phyloP scores from a whole-genome alignment of 2,329 filamentous ascomycete genomes.

The Scolecobasidium constrictum region DNA sequence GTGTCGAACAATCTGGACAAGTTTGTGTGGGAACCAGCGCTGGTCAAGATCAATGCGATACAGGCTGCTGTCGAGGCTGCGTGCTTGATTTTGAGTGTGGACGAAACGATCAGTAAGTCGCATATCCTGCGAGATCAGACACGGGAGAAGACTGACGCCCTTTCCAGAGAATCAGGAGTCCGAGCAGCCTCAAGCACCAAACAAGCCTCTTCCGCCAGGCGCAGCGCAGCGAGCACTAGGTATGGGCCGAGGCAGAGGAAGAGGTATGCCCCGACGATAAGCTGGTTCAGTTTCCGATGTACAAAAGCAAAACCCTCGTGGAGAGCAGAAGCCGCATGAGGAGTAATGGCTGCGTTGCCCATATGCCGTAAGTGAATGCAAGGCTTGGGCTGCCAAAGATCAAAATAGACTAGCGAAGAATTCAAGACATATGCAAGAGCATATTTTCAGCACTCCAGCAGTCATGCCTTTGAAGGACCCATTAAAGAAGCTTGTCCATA shows the following conservation, averaged over 20 bases:
- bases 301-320: no score
- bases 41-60: conserved; percentile 95
- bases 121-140: not conserved
- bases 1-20: conserved; percentile 88
- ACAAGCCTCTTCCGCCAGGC: conserved; percentile 47
- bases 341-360: no score
- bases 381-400: no score
- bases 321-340: no score
- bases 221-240: conserved; percentile 76
- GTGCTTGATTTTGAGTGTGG: conserved; percentile 89
- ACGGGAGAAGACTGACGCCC: conserved; percentile 16
- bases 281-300: no score
- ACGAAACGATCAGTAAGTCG: conserved; percentile 80
- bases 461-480: no score
- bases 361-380: no score
- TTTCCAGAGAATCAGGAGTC: conserved; percentile 77
- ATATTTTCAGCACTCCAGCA: no score
- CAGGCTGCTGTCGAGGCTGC: conserved; percentile 92
- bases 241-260: conserved; percentile 54
- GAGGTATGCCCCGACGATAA: conserved; percentile 79
- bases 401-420: no score
- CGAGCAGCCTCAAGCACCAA: conserved; percentile 68
- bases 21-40: conserved; percentile 94
- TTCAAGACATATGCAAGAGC: no score
- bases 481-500: no score